Conservation (phyloP, 495 filamentous ascomycete genomes). For the Amorphotheca resinae region DNA sequence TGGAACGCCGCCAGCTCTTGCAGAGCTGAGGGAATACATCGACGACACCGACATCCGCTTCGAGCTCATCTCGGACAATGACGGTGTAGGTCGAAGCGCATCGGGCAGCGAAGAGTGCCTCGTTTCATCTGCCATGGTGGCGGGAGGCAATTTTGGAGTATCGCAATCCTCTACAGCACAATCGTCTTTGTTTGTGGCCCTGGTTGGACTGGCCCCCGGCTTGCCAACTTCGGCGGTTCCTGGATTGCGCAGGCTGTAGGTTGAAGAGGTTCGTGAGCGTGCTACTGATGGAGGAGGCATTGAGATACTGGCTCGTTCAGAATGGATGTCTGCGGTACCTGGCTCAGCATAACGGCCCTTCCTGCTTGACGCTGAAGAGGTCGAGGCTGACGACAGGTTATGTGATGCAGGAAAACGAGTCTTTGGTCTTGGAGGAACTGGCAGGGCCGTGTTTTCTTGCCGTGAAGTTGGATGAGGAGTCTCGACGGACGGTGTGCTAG, state of each 20-base stretch:
- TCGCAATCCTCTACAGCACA: conserved; percentile 29
- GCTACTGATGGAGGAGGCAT: conserved; percentile 39
- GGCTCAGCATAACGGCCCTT: conserved; percentile 43
- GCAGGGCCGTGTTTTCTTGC: too few species aligned
- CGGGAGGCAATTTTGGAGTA: conserved; percentile 29
- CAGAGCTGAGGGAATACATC: conserved; percentile 49
- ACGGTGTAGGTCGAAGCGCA: conserved; percentile 29
- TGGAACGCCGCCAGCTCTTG: conserved; percentile 26
- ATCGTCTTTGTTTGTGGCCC: conserved; percentile 12
- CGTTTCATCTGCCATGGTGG: conserved; percentile 19
- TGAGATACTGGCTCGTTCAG: conserved; percentile 44
- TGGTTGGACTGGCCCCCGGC: conserved; percentile 1
- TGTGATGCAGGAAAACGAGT: conserved; percentile 5
- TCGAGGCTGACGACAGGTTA: conserved; percentile 21
- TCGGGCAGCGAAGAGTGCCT: conserved; percentile 30
- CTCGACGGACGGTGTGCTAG: conserved; percentile 3
- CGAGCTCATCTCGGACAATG: conserved; percentile 32
- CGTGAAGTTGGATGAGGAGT: conserved; percentile 1
- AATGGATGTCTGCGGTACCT: conserved; percentile 21
- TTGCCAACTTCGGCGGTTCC: conserved; percentile 1
- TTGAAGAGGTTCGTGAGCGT: conserved; percentile 14
- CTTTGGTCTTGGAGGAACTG: conserved; percentile 1
- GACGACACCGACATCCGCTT: conserved; percentile 56
- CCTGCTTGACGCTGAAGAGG: conserved; percentile 26
- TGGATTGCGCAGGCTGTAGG: conserved; percentile 7